phyloP scores from a whole-genome alignment of 345 rosid genomes.

The Corchorus olitorius region DNA sequence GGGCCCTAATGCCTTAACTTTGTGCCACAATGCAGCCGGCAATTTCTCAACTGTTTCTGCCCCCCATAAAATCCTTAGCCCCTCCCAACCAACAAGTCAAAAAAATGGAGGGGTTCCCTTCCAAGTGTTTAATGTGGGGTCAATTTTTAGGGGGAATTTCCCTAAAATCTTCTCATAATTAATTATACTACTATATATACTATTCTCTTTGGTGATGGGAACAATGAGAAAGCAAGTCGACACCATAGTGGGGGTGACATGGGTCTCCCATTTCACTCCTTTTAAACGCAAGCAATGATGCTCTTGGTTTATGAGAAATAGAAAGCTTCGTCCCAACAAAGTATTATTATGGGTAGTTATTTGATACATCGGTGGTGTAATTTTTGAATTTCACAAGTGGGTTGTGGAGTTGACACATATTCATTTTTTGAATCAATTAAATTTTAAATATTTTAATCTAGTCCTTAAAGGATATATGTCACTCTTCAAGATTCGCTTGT shows the following conservation, averaged over 20 bases:
- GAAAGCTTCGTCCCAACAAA: conserved; percentile 23
- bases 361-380: no score
- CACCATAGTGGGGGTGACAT: conserved; percentile 29
- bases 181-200: background rate
- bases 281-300: conserved; percentile 50
- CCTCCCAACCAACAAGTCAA: conserved; percentile 30
- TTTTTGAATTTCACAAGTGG: no score
- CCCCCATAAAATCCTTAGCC: background rate
- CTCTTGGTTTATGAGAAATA: conserved; percentile 16
- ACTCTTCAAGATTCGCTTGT: no score
- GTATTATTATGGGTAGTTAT: background rate
- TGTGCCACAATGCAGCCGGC: conserved; percentile 38
- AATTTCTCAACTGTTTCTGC: conserved; percentile 28
- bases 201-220: background rate
- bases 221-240: background rate
- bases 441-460: no score
- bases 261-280: conserved; percentile 31
- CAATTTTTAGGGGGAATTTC: background rate
- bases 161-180: background rate
- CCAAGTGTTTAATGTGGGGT: conserved; percentile 18
- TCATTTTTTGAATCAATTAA: no score
- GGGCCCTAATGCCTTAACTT: conserved; percentile 38
- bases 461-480: no score
- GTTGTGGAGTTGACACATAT: no score
- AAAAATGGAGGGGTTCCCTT: conserved; percentile 19